These are phyloP conservation scores for Schizosaccharomyces cryophilus DNA, from an alignment of 805 yeast species.

Conservation along the genomic window DNA sequence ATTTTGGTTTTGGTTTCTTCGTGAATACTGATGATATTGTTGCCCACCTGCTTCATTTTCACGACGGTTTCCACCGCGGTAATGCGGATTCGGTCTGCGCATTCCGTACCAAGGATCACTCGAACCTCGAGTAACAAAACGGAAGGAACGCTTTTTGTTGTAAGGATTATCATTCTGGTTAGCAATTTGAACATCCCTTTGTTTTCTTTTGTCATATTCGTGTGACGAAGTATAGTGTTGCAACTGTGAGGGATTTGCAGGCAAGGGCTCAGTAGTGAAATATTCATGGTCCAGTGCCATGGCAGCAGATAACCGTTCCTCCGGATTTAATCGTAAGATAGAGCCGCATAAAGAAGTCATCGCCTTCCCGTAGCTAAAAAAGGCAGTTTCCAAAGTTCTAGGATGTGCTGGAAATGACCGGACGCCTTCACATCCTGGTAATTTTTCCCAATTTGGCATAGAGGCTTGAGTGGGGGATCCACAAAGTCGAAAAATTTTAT, in stretches of 20 bases:
- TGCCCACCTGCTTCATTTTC: too few relatives aligned
- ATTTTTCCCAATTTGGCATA: conserved; percentile 73
- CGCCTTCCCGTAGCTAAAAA: conserved; percentile 6
- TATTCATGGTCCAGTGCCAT: conserved; percentile 51
- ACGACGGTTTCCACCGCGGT: background rate
- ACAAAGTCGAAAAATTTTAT: conserved; percentile 48
- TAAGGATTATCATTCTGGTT: background rate
- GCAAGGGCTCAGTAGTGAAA: conserved; percentile 35
- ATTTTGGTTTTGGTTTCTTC: too few relatives aligned
- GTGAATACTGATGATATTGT: too few relatives aligned
- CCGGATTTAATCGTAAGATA: conserved; percentile 46
- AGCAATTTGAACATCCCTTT: background rate
- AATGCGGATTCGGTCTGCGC: background rate
- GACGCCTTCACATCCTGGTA: conserved; percentile 23
- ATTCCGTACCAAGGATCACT: background rate
- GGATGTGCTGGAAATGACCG: conserved; percentile 1
- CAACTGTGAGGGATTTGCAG: background rate
- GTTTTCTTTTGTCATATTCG: background rate
- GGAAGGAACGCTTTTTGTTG: background rate
- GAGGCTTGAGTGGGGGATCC: conserved; percentile 84
- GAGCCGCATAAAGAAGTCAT: conserved; percentile 36
- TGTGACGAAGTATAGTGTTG: background rate
- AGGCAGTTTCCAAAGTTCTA: conserved; percentile 10
- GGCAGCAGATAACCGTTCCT: conserved; percentile 47
- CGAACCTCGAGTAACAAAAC: background rate